Conservation (phyloP, 2,329 filamentous ascomycete species). For the Neocucurbitaria cava region DNA sequence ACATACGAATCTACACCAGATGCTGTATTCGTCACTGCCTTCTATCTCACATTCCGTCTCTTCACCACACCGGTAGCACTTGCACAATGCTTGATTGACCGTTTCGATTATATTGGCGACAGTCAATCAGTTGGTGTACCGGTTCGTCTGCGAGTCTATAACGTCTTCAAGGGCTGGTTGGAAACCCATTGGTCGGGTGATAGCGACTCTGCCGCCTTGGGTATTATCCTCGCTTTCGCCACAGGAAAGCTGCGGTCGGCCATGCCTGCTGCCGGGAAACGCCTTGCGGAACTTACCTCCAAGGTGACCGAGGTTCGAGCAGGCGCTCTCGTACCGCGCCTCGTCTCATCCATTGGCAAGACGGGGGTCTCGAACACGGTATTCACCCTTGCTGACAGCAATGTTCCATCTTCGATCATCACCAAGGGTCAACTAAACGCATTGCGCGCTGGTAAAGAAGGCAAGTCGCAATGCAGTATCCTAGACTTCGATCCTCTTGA, state of each 20-base stretch:
- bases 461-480: conserved; percentile 73
- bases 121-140: conserved; percentile 76
- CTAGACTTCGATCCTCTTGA: conserved; percentile 92
- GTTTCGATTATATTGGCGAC: conserved; percentile 90
- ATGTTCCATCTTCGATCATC: conserved; percentile 72
- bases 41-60: conserved; percentile 93
- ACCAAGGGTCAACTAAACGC: conserved; percentile 78
- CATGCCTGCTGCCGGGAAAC: conserved; percentile 78
- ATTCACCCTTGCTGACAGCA: conserved; percentile 73
- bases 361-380: conserved; percentile 77
- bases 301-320: conserved; percentile 76
- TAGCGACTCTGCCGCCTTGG: conserved; percentile 77
- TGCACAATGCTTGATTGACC: conserved; percentile 81
- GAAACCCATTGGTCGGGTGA: conserved; percentile 93
- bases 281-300: conserved; percentile 79
- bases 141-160: conserved; percentile 90
- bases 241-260: conserved; percentile 71
- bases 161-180: conserved; percentile 96
- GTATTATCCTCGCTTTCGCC: conserved; percentile 80
- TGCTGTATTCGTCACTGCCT: conserved; percentile 88
- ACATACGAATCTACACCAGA: conserved; percentile 93
- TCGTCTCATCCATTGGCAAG: conserved; percentile 88
- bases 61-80: conserved; percentile 85
- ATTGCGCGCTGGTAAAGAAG: conserved; percentile 76
- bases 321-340: conserved; percentile 77